These are phyloP conservation scores for Scenedesmus sp. DNA, from an alignment of 163 green algal species.

Conservation along the genomic window DNA sequence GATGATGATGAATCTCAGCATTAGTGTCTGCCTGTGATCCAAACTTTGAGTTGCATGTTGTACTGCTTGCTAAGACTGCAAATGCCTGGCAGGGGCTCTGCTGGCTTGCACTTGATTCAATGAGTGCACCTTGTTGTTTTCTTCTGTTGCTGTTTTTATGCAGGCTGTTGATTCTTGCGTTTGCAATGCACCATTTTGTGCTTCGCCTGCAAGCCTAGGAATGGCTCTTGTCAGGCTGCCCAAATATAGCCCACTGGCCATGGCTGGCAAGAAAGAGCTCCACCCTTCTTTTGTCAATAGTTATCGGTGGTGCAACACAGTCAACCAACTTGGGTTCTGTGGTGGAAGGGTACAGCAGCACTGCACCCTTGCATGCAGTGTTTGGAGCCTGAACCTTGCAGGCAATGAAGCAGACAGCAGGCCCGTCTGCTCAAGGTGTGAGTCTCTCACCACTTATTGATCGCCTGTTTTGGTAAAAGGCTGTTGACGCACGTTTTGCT, in stretches of 20 bases:
- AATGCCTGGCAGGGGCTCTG: neutral
- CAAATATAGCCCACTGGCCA: too few relatives aligned
- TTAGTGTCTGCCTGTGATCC: too few relatives aligned
- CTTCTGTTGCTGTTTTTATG: too few relatives aligned
- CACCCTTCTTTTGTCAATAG: too few relatives aligned
- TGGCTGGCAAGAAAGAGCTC: too few relatives aligned
- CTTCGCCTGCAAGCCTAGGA: neutral
- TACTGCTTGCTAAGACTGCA: neutral
- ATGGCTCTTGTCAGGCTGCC: too few relatives aligned
- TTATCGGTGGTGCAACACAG: too few relatives aligned
- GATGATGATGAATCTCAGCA: too few relatives aligned
- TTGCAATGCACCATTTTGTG: neutral
- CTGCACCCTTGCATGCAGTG: neutral
- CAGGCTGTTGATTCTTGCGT: too few relatives aligned
- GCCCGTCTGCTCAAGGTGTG: neutral
- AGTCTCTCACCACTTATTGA: neutral
- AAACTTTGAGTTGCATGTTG: neutral
- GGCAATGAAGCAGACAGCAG: neutral
- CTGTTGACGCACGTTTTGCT: neutral
- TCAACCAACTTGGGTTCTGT: too few relatives aligned
- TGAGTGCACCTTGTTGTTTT: neutral
- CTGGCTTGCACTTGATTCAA: neutral
- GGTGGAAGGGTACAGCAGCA: neutral
- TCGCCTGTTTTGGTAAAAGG: neutral
- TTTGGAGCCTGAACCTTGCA: neutral